Percentiles rank a stretch among this genome's conserved stretches.
These are phyloP conservation scores for Alternaria gansuensis DNA, from an alignment of 2,329 filamentous ascomycete species.

Conservation along the genomic window DNA sequence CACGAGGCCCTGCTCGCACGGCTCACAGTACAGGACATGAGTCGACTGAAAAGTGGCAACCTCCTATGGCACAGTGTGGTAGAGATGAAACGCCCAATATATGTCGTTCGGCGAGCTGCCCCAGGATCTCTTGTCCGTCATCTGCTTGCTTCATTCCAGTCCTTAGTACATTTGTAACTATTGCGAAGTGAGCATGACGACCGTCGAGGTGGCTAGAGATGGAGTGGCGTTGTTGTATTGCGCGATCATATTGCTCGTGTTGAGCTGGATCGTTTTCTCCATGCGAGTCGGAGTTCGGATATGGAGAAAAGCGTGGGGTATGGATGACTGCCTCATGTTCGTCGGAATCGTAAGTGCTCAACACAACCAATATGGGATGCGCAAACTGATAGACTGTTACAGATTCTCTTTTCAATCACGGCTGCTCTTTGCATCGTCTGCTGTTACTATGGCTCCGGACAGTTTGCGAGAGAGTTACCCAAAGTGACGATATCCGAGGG, in stretches of 20 bases:
- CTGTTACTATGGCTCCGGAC: slow-evolving; percentile 32
- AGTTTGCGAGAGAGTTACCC: slow-evolving; percentile 23
- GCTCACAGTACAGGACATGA: slow-evolving; percentile 2
- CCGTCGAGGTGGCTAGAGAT: slow-evolving; percentile 29
- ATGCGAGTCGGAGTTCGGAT: slow-evolving; percentile 31
- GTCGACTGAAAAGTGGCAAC: neutral
- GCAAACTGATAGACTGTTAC: slow-evolving; percentile 2
- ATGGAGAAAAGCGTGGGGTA: slow-evolving; percentile 27
- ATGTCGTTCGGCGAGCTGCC: neutral
- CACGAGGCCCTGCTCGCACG: slow-evolving; percentile 4
- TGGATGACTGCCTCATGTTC: slow-evolving; percentile 32
- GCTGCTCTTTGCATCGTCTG: slow-evolving; percentile 33
- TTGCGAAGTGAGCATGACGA: slow-evolving; percentile 19
- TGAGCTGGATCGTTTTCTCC: slow-evolving; percentile 32
- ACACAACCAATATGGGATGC: neutral
- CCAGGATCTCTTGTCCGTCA: neutral
- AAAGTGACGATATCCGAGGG: slow-evolving; percentile 24
- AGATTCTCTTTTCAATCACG: slow-evolving; percentile 32
- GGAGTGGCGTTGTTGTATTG: slow-evolving; percentile 31
- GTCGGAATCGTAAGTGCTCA: slow-evolving; percentile 27
- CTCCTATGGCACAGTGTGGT: slow-evolving; percentile 1
- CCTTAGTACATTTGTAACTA: neutral
- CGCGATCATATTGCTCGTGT: slow-evolving; percentile 27
- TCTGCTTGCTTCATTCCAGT: neutral
- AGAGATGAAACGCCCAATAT: slow-evolving; percentile 9